Conservation (phyloP, 306 rosid species). For the Ammopiptanthus mongolicus region DNA sequence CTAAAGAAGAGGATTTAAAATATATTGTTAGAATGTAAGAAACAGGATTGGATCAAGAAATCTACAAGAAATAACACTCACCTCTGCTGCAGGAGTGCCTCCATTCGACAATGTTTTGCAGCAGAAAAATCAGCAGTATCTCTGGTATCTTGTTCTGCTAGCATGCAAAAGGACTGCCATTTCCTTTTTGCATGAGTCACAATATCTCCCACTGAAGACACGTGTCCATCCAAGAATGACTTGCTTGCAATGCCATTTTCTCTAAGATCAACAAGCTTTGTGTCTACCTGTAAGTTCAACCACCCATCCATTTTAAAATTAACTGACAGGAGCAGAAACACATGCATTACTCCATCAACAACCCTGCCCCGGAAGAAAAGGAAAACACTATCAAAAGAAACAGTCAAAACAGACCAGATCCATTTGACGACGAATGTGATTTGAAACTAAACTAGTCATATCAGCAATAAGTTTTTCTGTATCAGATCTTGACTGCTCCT, state of each 20-base stretch:
- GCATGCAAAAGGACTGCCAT: constrained; percentile 66
- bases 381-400: background rate
- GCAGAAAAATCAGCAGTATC: constrained; percentile 79
- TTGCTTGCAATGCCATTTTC: constrained; percentile 60
- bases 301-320: constrained; percentile 7
- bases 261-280: constrained; percentile 65
- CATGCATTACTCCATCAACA: background rate
- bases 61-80: constrained; percentile 4
- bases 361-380: background rate
- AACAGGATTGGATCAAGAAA: background rate
- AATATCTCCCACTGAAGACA: constrained; percentile 66
- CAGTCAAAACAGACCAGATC: constrained; percentile 59
- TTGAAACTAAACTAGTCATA: constrained; percentile 64
- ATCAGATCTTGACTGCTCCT: constrained; percentile 85
- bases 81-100: constrained; percentile 76
- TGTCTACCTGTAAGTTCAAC: constrained; percentile 57
- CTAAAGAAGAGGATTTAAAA: constrained; percentile 27
- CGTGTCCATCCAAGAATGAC: constrained; percentile 69
- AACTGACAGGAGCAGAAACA: background rate
- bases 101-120: constrained; percentile 88
- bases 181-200: constrained; percentile 73
- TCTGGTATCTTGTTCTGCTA: constrained; percentile 66
- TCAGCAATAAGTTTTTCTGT: constrained; percentile 84
- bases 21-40: background rate
- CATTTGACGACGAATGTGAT: constrained; percentile 68